phyloP scores from a whole-genome alignment of 2,329 filamentous ascomycete genomes.

The Domatiomyces catenatus region DNA sequence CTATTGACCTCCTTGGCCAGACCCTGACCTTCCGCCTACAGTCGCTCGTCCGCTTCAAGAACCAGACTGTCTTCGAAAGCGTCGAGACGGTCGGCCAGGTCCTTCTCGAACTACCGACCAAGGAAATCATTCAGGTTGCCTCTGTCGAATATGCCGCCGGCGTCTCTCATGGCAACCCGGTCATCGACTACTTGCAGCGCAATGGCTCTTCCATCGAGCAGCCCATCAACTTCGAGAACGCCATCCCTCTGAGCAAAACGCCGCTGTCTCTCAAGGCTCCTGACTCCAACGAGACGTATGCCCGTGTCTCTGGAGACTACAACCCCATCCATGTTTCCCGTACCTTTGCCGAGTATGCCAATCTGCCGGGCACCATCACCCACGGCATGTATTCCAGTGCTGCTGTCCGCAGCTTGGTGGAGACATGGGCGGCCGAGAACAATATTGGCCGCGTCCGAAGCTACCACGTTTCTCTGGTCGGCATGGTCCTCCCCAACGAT shows the following conservation, averaged over 20 bases:
- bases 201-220: slow-evolving; percentile 88
- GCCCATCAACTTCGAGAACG: slow-evolving; percentile 90
- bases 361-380: slow-evolving; percentile 89
- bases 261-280: slow-evolving; percentile 79
- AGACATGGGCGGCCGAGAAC: slow-evolving; percentile 98
- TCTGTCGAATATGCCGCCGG: slow-evolving; percentile 91
- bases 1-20: slow-evolving; percentile 78
- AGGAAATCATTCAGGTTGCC: slow-evolving; percentile 95
- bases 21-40: slow-evolving; percentile 92
- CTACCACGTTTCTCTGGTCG: slow-evolving; percentile 92
- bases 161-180: slow-evolving; percentile 84
- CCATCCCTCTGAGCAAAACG: slow-evolving; percentile 85
- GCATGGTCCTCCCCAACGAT: slow-evolving; percentile 96
- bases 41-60: slow-evolving; percentile 85
- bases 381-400: slow-evolving; percentile 99
- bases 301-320: slow-evolving; percentile 92
- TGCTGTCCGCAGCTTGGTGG: slow-evolving; percentile 83
- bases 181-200: slow-evolving; percentile 87
- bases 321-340: slow-evolving; percentile 98
- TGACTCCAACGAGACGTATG: slow-evolving; percentile 94
- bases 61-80: slow-evolving; percentile 76
- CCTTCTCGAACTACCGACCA: slow-evolving; percentile 82
- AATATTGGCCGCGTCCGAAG: slow-evolving; percentile 92
- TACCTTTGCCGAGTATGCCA: slow-evolving; percentile 90
- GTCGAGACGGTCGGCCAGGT: slow-evolving; percentile 89